These are phyloP conservation scores for Yamadazyma sp. DNA, from an alignment of 805 yeast species.

Conservation along the genomic window DNA sequence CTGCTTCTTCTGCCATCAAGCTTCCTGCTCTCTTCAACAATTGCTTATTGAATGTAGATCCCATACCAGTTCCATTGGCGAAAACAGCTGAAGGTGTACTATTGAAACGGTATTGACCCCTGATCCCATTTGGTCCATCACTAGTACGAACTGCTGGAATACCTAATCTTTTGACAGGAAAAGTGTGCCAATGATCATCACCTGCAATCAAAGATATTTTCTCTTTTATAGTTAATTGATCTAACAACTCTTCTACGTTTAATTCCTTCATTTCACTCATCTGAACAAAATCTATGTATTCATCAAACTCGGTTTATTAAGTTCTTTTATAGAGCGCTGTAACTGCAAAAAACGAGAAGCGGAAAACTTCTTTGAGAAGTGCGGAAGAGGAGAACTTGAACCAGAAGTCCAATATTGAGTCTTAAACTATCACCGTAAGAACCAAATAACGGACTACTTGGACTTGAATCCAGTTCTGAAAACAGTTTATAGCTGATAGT, in stretches of 20 bases:
- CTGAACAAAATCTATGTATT: no score
- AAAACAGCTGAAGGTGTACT: conserved; percentile 30
- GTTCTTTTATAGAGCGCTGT: no score
- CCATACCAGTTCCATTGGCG: conserved; percentile 34
- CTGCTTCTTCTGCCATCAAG: conserved; percentile 32
- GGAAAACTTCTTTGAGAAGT: no score
- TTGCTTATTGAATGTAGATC: conserved; percentile 34
- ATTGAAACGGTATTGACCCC: conserved; percentile 28
- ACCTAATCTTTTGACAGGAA: conserved; percentile 32
- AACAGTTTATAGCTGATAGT: no score
- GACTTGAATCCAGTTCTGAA: no score
- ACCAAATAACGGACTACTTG: no score
- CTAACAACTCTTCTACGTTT: conserved; percentile 21
- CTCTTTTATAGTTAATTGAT: conserved; percentile 23
- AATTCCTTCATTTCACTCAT: conserved; percentile 1
- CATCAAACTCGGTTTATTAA: no score
- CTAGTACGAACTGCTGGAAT: conserved; percentile 46
- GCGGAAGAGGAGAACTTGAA: no score
- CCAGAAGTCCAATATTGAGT: no score
- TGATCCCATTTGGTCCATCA: conserved; percentile 34
- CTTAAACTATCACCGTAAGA: no score
- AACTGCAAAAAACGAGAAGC: no score
- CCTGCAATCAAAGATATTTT: conserved; percentile 28
- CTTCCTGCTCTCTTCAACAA: conserved; percentile 26
- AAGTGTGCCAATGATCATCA: conserved; percentile 51